Base-by-base conservation (phyloP, 129 eudicot genomes). In the Ambrosia trifida region DNA sequence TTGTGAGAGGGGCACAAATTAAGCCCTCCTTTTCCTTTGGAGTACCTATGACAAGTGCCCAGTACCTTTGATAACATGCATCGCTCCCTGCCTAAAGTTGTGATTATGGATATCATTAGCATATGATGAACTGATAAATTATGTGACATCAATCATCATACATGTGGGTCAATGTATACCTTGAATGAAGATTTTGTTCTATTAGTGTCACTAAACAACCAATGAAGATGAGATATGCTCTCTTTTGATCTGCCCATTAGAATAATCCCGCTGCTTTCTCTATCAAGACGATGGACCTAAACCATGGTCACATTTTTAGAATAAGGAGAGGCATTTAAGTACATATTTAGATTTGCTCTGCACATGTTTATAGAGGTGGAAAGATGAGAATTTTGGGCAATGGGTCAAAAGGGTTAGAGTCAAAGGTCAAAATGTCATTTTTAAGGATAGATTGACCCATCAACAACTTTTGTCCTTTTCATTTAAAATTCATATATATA, bases 211-310 rank as follows among this genome's bases (percentile, higher is more conserved):
- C 85, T 79, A 77, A 89, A 85, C 74, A 92, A 75, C 76, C 81
- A 78, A 72, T 92, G 89, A 50, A 92, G 91, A 80, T 74, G 76
- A 69, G 86, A 75, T 61, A 82, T 78, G 81, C 95, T 92, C 77
- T 87, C 95, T 66, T 80, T 77, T 64, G 98, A 84, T 80, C 96
- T 85, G 43, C 98, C 98, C 98, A 92, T 92, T 69, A 92, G 43
- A 17, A 83, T 66, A 64, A 92, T 87, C 57, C 98, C 96, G 38
- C 98, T 92, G 81, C 87, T 92, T 83, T 92, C 98, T 74, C 91
- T 78, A 72, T 92, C 98, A 85, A 92, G 91, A 79, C 98, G 98
- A 80, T 89, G 96, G 64, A 92, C 98, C 98, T 92, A 83, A 57
- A 61, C 30, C 58, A 35, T 7, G 58, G 8, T 18, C 78, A 64